A percentile compares a stretch with the other conserved stretches of the same genome.
These are phyloP conservation scores for Leishmania turanica DNA, from an alignment of 208 protist species.

Conservation along the genomic window DNA sequence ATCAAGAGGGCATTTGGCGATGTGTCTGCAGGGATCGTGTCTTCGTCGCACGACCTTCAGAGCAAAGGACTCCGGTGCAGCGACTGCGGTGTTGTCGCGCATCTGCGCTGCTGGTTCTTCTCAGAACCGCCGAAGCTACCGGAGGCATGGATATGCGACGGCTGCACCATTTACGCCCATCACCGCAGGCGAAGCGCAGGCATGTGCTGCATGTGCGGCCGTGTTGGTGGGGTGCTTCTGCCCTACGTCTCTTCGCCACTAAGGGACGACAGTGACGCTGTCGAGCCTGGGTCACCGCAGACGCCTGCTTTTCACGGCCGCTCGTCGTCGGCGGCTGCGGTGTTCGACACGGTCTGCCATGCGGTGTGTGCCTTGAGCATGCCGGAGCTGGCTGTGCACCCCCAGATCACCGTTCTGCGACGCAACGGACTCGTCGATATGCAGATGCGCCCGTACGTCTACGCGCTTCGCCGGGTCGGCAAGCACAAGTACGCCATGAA, in stretches of 20 bases:
- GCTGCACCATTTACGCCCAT: slow-evolving; percentile 40
- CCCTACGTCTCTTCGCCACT: slow-evolving; percentile 34
- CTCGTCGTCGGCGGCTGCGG: slow-evolving; percentile 6
- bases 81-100: slow-evolving; percentile 54
- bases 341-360: slow-evolving; percentile 55
- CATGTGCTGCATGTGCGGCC: slow-evolving; percentile 55
- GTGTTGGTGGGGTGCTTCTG: slow-evolving; percentile 62
- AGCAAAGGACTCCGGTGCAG: slow-evolving; percentile 42
- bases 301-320: not conserved
- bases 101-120: slow-evolving; percentile 70
- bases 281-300: not conserved
- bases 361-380: slow-evolving; percentile 65
- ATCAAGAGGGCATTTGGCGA: not conserved
- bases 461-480: slow-evolving; percentile 28
- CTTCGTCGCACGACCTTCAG: slow-evolving; percentile 18
- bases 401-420: slow-evolving; percentile 24
- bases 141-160: slow-evolving; percentile 59
- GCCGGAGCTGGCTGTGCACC: slow-evolving; percentile 46
- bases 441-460: slow-evolving; percentile 41
- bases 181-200: slow-evolving; percentile 35
- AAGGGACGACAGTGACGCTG: slow-evolving; percentile 10
- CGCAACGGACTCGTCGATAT: slow-evolving; percentile 42
- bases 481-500: slow-evolving; percentile 42
- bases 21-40: not conserved
- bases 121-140: slow-evolving; percentile 36